These are phyloP conservation scores for Pogostemon cablin DNA, from an alignment of 257 asterid genomes.

Conservation along the genomic window DNA sequence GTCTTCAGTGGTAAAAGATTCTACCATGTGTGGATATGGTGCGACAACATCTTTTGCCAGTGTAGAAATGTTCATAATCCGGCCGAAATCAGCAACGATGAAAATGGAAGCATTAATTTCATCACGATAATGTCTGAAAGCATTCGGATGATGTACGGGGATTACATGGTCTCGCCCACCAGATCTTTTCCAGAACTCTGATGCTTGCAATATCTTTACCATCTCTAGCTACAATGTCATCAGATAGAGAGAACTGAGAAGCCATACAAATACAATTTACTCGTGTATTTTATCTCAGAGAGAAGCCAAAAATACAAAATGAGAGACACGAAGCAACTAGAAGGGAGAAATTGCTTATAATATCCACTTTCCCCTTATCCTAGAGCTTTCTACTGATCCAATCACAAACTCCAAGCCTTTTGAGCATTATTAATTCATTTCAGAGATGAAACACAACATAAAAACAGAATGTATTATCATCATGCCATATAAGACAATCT, in stretches of 20 bases:
- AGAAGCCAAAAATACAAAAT: slow-evolving; percentile 13
- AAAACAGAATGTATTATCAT: background rate
- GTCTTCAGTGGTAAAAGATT: slow-evolving; percentile 60
- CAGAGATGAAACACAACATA: background rate
- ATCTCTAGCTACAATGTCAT: slow-evolving; percentile 65
- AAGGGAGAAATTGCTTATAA: slow-evolving; percentile 2
- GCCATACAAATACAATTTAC: slow-evolving; percentile 1
- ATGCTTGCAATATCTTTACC: slow-evolving; percentile 60
- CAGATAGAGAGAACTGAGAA: slow-evolving; percentile 24
- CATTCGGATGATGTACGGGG: slow-evolving; percentile 98
- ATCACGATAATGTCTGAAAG: slow-evolving; percentile 81
- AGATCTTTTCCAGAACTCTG: slow-evolving; percentile 77
- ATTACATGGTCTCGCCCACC: slow-evolving; percentile 90
- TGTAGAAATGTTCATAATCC: slow-evolving; percentile 68
- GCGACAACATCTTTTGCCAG: slow-evolving; percentile 89
- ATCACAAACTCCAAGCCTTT: background rate
- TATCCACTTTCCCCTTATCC: slow-evolving; percentile 19
- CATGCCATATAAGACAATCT: slow-evolving; percentile 15
- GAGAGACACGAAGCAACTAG: slow-evolving; percentile 16
- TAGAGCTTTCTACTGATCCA: background rate
- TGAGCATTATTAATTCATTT: slow-evolving; percentile 4
- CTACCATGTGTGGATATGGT: slow-evolving; percentile 89
- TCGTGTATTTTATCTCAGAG: background rate
- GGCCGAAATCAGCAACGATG: slow-evolving; percentile 94
- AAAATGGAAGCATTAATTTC: slow-evolving; percentile 75